Base-by-base conservation (phyloP, 2,329 filamentous ascomycete genomes). In the Aspergillus tamarii region DNA sequence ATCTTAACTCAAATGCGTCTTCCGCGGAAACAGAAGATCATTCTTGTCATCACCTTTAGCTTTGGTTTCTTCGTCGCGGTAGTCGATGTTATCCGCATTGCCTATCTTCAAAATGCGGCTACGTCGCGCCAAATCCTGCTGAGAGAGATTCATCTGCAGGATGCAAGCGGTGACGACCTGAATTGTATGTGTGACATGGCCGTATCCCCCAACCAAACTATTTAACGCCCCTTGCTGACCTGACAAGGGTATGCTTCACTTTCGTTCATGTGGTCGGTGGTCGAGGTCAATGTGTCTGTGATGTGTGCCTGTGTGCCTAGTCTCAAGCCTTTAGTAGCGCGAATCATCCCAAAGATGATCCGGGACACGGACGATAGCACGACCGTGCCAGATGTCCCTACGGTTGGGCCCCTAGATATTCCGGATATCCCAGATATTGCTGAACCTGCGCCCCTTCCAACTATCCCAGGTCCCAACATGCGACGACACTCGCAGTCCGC, bases 291-390 rank as follows among this genome's bases (percentile, higher is more conserved):
- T 68, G 84, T 96, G 1, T 94, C 93, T 21, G 93, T 97, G 70
- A 90, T 93, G 67, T 96, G 92, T 73, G 94, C 91, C 48, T 97
- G 93, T 71, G 91, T 97, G n/a, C 94, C 94, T 10, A 94, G 91
- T 0, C 81, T 97, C 66, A 97, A 97, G 75, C 94, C 94, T 1
- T 82, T 98, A 8, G 88, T 94, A 61, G 87, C 91, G 46, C 81
- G 85, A 12, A 83, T 88, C 61, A 69, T 88, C 39, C 87, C 87
- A 6, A 81, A 81, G 56, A 78, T 88, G 76, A 81, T 89, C 54
- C 82, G 84, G 54, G 85, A 87, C 68, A 69, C 76, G 66, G 64
- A 78, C 66, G 67, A 77, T 67, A 60, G 54, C 43, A 61, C 61
- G 19, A 68, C 63, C 19, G 64, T 66, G 65, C 55, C 60, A 21